phyloP scores from a whole-genome alignment of 805 yeast species.

The Vanderwaltozyma verrucispora region DNA sequence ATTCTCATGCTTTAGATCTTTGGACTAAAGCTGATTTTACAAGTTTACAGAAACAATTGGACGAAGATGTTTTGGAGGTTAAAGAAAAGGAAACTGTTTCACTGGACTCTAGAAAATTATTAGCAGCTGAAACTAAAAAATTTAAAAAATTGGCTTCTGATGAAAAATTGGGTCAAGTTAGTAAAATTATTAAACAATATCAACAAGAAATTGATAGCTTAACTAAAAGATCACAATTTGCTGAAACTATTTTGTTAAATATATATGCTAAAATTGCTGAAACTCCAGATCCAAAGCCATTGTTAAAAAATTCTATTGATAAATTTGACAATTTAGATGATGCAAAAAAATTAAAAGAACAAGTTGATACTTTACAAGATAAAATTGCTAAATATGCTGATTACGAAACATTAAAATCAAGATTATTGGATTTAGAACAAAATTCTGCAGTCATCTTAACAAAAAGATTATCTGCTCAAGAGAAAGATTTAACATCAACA shows the following conservation, averaged over 20 bases:
- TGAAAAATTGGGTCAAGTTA: conserved; percentile 41
- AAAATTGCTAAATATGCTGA: conserved; percentile 59
- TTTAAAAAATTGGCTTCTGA: conserved; percentile 55
- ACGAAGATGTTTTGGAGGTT: conserved; percentile 61
- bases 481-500: conserved; percentile 55
- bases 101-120: conserved; percentile 56
- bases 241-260: conserved; percentile 65
- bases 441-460: conserved; percentile 45
- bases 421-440: conserved; percentile 51
- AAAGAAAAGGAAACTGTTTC: conserved; percentile 62
- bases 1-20: conserved; percentile 46
- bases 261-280: conserved; percentile 71
- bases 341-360: conserved; percentile 39
- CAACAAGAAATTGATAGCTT: conserved; percentile 82
- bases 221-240: conserved; percentile 63
- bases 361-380: conserved; percentile 43
- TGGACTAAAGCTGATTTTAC: conserved; percentile 74
- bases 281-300: conserved; percentile 87
- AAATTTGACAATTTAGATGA: conserved; percentile 49
- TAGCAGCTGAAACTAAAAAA: conserved; percentile 73
- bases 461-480: conserved; percentile 54
- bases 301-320: conserved; percentile 60
- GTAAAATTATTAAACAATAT: conserved; percentile 55
- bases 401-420: conserved; percentile 61
- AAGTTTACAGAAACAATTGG: conserved; percentile 59